Percentiles rank a stretch among this genome's conserved stretches.
Evolutionary conservation across 495 filamentous ascomycete species (phyloP).

Genomic region (Xylaria acuta): DNA sequence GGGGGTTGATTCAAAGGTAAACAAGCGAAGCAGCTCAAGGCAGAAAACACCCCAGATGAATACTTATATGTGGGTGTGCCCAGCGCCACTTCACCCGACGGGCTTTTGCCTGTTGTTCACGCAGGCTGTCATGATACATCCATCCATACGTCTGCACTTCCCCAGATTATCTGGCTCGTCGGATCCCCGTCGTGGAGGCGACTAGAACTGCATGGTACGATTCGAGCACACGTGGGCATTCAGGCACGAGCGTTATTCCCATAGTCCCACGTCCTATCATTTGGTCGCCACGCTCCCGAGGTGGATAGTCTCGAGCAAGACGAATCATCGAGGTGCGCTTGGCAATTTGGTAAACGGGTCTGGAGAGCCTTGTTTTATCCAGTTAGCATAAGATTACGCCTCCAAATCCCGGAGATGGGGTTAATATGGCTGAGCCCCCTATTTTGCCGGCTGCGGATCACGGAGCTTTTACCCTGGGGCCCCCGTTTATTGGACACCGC

Average conservation of each 20-base stretch:
- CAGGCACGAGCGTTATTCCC: conserved; percentile 18
- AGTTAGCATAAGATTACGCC: conserved; percentile 23
- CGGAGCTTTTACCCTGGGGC: background rate
- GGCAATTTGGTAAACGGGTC: conserved; percentile 33
- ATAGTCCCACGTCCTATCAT: conserved; percentile 13
- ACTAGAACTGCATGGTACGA: conserved; percentile 9
- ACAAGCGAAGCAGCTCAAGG: conserved; percentile 7
- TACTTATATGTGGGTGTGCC: conserved; percentile 21
- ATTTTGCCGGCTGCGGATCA: conserved; percentile 21
- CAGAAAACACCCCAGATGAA: background rate
- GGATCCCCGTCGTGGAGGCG: background rate
- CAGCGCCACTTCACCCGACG: conserved; percentile 19
- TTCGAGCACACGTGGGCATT: conserved; percentile 11
- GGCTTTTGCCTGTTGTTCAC: conserved; percentile 17
- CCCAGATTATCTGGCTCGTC: conserved; percentile 5
- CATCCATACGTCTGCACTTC: background rate
- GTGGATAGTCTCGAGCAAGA: conserved; percentile 14
- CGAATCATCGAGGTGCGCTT: conserved; percentile 32
- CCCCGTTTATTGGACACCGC: conserved; percentile 1
- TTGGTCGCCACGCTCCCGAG: conserved; percentile 1
- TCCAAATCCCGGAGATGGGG: conserved; percentile 34
- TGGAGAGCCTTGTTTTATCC: conserved; percentile 15
- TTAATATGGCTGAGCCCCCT: conserved; percentile 38
- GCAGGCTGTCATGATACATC: background rate
- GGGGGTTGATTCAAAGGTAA: conserved; percentile 11